Evolutionary conservation across 140 eudicot genomes (phyloP), one percentile per base, ranked within the genome.

Genomic region (Bidens hawaiensis): DNA sequence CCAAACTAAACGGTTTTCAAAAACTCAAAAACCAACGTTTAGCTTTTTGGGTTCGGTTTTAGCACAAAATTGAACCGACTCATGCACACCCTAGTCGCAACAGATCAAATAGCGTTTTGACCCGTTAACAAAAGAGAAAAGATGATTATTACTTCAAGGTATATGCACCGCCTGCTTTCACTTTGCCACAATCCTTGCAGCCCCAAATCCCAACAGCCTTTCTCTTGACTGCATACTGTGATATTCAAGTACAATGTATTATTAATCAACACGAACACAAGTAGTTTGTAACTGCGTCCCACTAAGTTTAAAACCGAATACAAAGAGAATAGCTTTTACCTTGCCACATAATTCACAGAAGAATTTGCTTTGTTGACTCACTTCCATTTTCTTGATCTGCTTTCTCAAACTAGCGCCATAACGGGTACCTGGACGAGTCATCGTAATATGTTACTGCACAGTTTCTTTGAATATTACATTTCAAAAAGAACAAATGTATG

Each of bases 121-220:
- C n/a, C n/a, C 36, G 22, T 40, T 12, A 52, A 25, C 43, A 0
- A 2, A 12, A n/a, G 12, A 10, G 16, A 17, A 27, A 54, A 54
- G 9, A 26, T 2, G 66, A 28, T 27, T 3, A 3, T 42, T 77
- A 86, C 90, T 86, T 86, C 76, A 86, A 74, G 13, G 90, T 85
- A 74, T 70, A 70, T 21, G 79, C 83, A 62, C 83, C 72, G 52
- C 75, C 79, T 17, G 83, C 76, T 63, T 85, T 85, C 64, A 85
- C 94, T 64, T 85, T 85, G 53, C 94, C 94, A 58, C 94, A 81
- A 59, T 85, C 94, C 69, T 85, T 85, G 79, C 94, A 85, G 21
- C 89, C 94, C 94, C 94, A 85, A 18, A 85, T 82, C 17, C 94
- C 94, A n/a, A 85, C 94, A 13, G 94, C 85, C 70, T 85, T 78